Base-by-base conservation (phyloP, 768 basidiomycete genomes). In the Pulveroboletus ravenelii region DNA sequence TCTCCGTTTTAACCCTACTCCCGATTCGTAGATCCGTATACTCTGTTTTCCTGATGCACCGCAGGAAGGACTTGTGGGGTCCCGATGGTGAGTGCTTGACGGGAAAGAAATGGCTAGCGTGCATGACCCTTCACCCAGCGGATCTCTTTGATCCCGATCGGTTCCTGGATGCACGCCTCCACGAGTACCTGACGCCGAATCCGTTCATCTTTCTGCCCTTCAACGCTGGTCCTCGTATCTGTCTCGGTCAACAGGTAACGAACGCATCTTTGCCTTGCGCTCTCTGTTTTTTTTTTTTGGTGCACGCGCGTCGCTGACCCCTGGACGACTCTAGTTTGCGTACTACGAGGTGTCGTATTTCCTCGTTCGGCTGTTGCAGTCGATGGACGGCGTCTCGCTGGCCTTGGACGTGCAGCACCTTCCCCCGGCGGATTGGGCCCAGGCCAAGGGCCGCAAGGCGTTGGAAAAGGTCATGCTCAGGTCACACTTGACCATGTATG, bases 131-230 rank as follows among this genome's bases (percentile, higher is more conserved):
- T 25, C 10, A 12, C 34, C 34, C 42, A 66, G 65, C 62, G 30
- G 56, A 64, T 15, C 55, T 70, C 42, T 85, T 85, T 55, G 82
- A 85, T 57, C 84, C 84, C 1, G 80, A 84, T 55, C 72, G 84
- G 14, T 87, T 81, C 72, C 62, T 85, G 40, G 84, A 86, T 49
- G 73, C 74, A 10, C 71, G 84, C 29, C 56, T 80, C 7, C 72
- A 74, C 48, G 76, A 75, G 56, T 80, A 80, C 50, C 68, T 83
- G 17, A 70, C 69, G 0, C 72, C 75, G 2, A 84, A 84, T 52
- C 82, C 83, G 1, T 84, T 78, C 71, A 85, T 87, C 53, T 86
- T 85, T 64, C 66, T 80, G 6, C 83, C 84, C 0, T 85, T 85
- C 69, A 84, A 84, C 51, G 82, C 81, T 1, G 84, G 81, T 1